Base-by-base conservation (phyloP, 2,329 filamentous ascomycete species). In the Aureobasidium sp. region DNA sequence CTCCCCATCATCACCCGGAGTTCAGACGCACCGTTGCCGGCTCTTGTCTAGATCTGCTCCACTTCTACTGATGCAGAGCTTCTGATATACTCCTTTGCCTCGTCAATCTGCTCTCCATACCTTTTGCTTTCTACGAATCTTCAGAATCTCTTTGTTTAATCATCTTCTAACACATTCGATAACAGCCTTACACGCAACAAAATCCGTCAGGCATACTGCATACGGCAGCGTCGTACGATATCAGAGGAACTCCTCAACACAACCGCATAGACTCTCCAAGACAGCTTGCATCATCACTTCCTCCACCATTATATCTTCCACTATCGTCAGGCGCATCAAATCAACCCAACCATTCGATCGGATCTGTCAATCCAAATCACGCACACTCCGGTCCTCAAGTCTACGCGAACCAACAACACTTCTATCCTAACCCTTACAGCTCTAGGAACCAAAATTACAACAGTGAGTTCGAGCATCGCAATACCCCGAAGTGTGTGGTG, bases 371-470 rank as follows among this genome's bases (percentile, higher is more conserved):
- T n/a, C 10, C 61, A 27, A 47, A n/a, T n/a, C 61, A 62, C 16
- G 8, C 37, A 5, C 48, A 36, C 4, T 48, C 39, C 2, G 45
- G 6, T 21, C 29, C 57, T 34, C 30, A 86, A 49, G 85, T 83
- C 69, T 96, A 93, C 76, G 86, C 88, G 71, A 84, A 88, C 63
- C 89, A 94, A 72, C 84, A 89, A 65, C 90, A 86, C 73, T 85
- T 90, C 11, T 96, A 96, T 78, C 91, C 88, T 77, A 88, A 7
- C 25, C n/a, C 90, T 60, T 86, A 89, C 67, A 90, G 88, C 77
- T 85, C 88, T 60, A 89, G 88, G 76, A 89, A 89, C 78, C 96
- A 96, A 76, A 87, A 90, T 66, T 90, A 91, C 72, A 89, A 89
- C 80, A 90, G 90, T 94, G 78, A 81, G 87, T 81, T 59, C 57